Percentiles rank a stretch among this genome's conserved stretches.
phyloP scores from a whole-genome alignment of 352 stramenopile genomes.

The Globisporangium emineosum region DNA sequence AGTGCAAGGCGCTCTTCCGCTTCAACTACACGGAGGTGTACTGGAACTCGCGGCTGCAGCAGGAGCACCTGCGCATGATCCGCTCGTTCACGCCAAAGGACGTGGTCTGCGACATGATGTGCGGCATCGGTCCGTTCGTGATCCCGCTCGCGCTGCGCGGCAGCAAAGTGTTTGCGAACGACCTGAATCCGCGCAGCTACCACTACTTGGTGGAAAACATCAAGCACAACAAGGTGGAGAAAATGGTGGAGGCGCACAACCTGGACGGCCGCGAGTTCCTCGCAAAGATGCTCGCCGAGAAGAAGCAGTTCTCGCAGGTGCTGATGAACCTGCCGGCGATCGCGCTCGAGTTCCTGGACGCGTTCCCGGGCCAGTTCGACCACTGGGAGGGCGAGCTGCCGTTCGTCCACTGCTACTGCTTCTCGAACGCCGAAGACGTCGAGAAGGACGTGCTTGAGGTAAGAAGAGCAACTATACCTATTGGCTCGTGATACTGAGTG shows the following conservation, averaged over 20 bases:
- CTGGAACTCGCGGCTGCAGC: constrained; percentile 95
- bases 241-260: constrained; percentile 85
- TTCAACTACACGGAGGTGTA: constrained; percentile 97
- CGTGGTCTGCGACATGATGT: constrained; percentile 95
- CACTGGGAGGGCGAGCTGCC: constrained; percentile 71
- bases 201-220: constrained; percentile 92
- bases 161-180: constrained; percentile 89
- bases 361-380: constrained; percentile 63
- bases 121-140: constrained; percentile 95
- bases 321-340: constrained; percentile 97
- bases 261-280: constrained; percentile 93
- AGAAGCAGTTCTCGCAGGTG: constrained; percentile 85
- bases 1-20: constrained; percentile 91
- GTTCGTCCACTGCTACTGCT: constrained; percentile 95
- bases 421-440: constrained; percentile 81
- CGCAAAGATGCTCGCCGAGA: constrained; percentile 60
- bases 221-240: constrained; percentile 87
- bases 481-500: not conserved
- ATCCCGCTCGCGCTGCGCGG: constrained; percentile 89
- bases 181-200: constrained; percentile 91
- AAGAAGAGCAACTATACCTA: not conserved
- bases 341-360: constrained; percentile 92
- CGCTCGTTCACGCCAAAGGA: constrained; percentile 52
- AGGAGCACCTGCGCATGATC: constrained; percentile 93
- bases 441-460: constrained; percentile 72